Evolutionary conservation across 352 stramenopile genomes (phyloP), one percentile per base, ranked within the genome.

Genomic region (Peronospora farinosa): DNA sequence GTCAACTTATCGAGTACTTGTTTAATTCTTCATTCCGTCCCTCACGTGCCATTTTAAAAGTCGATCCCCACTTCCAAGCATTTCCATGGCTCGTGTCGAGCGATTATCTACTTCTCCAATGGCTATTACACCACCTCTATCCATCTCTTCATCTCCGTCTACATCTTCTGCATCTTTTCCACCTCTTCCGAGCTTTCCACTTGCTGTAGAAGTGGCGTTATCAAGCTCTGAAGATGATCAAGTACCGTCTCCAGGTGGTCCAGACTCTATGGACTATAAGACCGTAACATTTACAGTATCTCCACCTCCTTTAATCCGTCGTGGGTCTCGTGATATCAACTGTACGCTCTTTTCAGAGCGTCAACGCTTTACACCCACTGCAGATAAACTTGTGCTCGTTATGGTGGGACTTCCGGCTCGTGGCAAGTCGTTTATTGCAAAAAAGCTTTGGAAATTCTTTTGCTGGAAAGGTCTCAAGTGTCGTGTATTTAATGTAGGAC

Each of bases 351-450:
- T 87, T 31, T 84, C 69, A 31, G 80, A 92, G 60, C 78, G 80
- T 41, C 82, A 86, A 58, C 62, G 79, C 21, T 92, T 76, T 61
- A 92, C 80, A 12, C 78, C 74, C 11, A 88, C 72, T 23, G 86
- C 84, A 3, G 92, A 98, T 64, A 97, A 97, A 52, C 72, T 98
- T 11, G 88, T 97, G 45, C 79, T 98, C 25, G 84, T 97, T 16
- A 97, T 98, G 88, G 92, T 97, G 19, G 95, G 95, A 0, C 62
- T 98, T 7, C 95, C 95, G 0, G 95, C 87, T 1, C 93, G 90
- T 8, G 94, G 94, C 41, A 98, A 98, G 64, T 98, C 92, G 44
- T 96, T 97, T 63, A 97, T 98, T 60, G 88, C 91, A 45, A 96
- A 97, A 59, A 95, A 96, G 49, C 66, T 91, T 2, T 75, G 67